Conservation (phyloP, 2,329 filamentous ascomycete species). For the Diaporthe batatas region DNA sequence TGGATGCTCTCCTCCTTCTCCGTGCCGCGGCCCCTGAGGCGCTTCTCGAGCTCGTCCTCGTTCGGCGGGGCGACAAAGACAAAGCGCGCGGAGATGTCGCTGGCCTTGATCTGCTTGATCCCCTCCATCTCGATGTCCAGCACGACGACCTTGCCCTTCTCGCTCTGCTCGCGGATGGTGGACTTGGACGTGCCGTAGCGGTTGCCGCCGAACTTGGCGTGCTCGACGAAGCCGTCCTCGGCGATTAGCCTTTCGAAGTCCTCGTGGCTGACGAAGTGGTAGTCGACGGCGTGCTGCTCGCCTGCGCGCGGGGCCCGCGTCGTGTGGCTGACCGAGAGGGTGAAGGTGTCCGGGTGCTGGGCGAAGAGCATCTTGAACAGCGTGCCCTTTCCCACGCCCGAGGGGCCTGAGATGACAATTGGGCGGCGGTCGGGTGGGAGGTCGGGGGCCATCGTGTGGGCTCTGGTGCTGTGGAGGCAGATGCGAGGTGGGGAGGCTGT, state of each 20-base stretch:
- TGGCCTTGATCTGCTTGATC: conserved; percentile 91
- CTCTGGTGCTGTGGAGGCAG: conserved; percentile 7
- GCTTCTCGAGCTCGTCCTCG: conserved; percentile 78
- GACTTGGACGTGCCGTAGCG: conserved; percentile 86
- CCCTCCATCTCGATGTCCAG: conserved; percentile 99
- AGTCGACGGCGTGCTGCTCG: conserved; percentile 83
- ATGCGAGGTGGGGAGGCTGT: background rate
- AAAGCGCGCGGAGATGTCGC: conserved; percentile 80
- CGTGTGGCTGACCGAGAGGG: conserved; percentile 78
- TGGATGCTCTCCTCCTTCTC: conserved; percentile 80
- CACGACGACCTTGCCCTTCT: conserved; percentile 80
- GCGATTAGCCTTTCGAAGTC: conserved; percentile 77
- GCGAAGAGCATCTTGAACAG: conserved; percentile 78
- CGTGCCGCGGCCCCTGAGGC: conserved; percentile 81
- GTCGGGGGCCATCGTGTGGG: conserved; percentile 43
- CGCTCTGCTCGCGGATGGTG: conserved; percentile 81
- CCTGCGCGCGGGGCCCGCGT: conserved; percentile 81
- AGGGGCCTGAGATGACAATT: conserved; percentile 84
- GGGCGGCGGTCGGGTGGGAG: conserved; percentile 68
- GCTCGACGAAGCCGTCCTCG: conserved; percentile 84
- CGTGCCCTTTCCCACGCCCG: conserved; percentile 85
- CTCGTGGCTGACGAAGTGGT: conserved; percentile 79
- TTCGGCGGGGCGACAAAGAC: conserved; percentile 88
- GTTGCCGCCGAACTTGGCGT: conserved; percentile 86
- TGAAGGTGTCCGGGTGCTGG: conserved; percentile 63